Conservation (phyloP, 306 rosid species). For the Luffa acutangula region DNA sequence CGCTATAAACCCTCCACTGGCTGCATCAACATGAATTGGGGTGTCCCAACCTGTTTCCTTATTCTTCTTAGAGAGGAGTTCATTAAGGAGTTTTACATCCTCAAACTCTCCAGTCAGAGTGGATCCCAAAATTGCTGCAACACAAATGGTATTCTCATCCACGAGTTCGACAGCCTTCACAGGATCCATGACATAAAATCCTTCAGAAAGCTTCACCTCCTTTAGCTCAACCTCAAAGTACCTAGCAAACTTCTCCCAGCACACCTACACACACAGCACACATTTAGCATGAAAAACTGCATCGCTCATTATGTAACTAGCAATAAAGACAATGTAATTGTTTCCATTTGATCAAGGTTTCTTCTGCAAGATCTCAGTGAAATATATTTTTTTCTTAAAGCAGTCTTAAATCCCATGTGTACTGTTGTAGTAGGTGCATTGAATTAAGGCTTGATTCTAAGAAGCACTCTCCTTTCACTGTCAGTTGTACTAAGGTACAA, state of each 20-base stretch:
- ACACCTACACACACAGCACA: conserved; percentile 42
- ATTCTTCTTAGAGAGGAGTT: conserved; percentile 58
- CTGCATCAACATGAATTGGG: conserved; percentile 76
- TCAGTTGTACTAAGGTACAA: no score
- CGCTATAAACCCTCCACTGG: conserved; percentile 84
- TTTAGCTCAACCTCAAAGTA: conserved; percentile 94
- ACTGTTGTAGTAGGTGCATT: no score
- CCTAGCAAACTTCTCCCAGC: conserved; percentile 95
- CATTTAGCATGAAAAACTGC: no score
- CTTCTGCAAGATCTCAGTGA: no score
- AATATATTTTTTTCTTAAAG: no score
- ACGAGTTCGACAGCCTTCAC: conserved; percentile 75
- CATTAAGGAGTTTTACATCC: conserved; percentile 69
- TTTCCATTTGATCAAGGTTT: no score
- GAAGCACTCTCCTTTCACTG: no score
- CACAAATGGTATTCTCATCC: conserved; percentile 94
- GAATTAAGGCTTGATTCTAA: no score
- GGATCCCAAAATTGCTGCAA: conserved; percentile 88
- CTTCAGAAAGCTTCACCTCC: conserved; percentile 79
- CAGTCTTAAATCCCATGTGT: no score
- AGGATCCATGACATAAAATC: conserved; percentile 85
- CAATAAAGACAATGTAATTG: no score
- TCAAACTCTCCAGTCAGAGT: conserved; percentile 88
- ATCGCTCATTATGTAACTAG: background rate
- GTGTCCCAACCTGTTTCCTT: conserved; percentile 64